phyloP scores from a whole-genome alignment of 2,329 filamentous ascomycete genomes.

The Pseudocercospora macadamiae region DNA sequence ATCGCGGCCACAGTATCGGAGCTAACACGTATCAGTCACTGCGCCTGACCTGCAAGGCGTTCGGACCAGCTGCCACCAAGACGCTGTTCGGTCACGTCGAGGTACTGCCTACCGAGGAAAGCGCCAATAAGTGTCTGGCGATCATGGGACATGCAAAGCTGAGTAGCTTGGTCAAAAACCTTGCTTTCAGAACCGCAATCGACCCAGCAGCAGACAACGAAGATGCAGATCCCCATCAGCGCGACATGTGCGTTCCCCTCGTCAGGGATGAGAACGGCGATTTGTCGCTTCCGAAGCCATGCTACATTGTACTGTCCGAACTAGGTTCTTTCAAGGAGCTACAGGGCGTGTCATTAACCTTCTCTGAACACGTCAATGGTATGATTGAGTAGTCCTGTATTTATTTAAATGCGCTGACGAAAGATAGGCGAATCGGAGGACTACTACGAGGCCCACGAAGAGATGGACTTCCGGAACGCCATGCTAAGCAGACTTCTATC shows the following conservation, averaged over 20 bases:
- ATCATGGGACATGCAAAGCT: not conserved
- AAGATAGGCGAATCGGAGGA: not conserved
- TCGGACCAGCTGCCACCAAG: constrained; percentile 9
- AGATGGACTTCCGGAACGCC: not conserved
- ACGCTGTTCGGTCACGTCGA: constrained; percentile 9
- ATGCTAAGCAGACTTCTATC: not conserved
- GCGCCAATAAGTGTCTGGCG: not conserved
- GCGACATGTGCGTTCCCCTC: not conserved
- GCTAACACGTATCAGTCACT: not conserved
- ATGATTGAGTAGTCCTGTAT: no score
- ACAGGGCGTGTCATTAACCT: not conserved
- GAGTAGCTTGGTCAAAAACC: not conserved
- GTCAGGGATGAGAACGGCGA: not conserved
- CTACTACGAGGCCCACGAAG: not conserved
- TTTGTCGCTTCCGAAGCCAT: not conserved
- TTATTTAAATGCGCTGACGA: not conserved
- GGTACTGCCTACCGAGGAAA: constrained; percentile 2
- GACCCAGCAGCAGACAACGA: not conserved
- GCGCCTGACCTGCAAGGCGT: not conserved
- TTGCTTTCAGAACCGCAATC: not conserved
- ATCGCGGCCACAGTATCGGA: no score
- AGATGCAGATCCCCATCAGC: not conserved
- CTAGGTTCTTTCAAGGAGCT: not conserved
- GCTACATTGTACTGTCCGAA: not conserved
- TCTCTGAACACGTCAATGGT: not conserved